Evolutionary conservation across 352 stramenopile genomes (phyloP), one percentile per base, ranked within the genome.

Genomic region (Pythium oligandrum): DNA sequence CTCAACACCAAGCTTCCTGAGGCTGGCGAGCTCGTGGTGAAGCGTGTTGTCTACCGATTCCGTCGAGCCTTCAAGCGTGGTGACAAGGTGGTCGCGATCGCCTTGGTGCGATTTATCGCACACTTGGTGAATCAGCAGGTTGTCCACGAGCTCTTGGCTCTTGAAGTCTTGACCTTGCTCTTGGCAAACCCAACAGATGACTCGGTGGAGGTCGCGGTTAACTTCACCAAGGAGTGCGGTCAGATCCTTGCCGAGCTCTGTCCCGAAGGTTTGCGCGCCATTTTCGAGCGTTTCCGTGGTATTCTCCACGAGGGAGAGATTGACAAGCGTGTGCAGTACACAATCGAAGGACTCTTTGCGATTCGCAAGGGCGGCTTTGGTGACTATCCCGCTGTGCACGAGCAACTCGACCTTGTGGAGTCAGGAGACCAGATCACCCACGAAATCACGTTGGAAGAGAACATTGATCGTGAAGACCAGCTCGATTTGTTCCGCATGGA

Each of bases 101-200:
- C 96, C 4, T 80, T 98, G 4, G 90, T 97, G 39, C 87, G 96
- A 4, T 98, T 99, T 66, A 96, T 99, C 40, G 97, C 95, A 11
- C 97, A 99, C 70, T 77, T 99, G 6, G 97, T 99, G 42, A 99
- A 99, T 70, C 97, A 99, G 63, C 91, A 98, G 48, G 87, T 99
- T 5, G 91, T 97, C 7, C 95, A 99, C 63, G 97, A 99, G 71
- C 62, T 99, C 33, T 63, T 99, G 7, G 92, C 97, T 33, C 83
- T 99, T 11, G 93, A 99, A 70, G 83, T 99, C 59, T 69, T 99
- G 5, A 98, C 91, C 26, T 68, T 99, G 30, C 69, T 99, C 35
- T 70, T 99, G 26, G 91, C 97, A 45, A 94, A 98, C 59, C 96
- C 96, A 4, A 99, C 97, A 3, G 93, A 99, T 62, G 96, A 99